Conservation (phyloP, 106 monocot species). For the Cymbidium sinense region DNA sequence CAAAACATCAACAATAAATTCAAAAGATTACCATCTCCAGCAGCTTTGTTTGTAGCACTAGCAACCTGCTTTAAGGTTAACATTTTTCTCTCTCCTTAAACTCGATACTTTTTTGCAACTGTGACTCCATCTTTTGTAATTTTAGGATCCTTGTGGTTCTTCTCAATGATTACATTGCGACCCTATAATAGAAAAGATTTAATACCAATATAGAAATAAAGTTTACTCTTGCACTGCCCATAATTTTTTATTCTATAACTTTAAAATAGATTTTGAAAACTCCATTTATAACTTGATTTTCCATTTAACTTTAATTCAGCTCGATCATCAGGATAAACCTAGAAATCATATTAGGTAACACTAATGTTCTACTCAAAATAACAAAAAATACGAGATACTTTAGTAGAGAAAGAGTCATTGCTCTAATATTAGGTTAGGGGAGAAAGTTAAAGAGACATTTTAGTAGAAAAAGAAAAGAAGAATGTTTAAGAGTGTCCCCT, state of each 20-base stretch:
- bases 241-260: neutral
- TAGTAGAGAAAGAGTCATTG: too few relatives aligned
- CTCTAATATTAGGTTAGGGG: too few relatives aligned
- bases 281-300: too few relatives aligned
- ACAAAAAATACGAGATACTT: too few relatives aligned
- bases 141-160: slow-evolving; percentile 38
- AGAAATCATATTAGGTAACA: neutral
- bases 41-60: slow-evolving; percentile 50
- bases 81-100: slow-evolving; percentile 72
- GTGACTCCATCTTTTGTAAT: slow-evolving; percentile 87
- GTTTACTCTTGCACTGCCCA: neutral
- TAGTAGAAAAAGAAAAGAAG: too few relatives aligned
- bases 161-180: slow-evolving; percentile 71
- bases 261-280: neutral
- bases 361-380: too few relatives aligned
- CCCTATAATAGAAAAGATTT: slow-evolving; percentile 30
- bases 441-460: too few relatives aligned
- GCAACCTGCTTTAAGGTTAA: slow-evolving; percentile 60
- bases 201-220: neutral
- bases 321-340: neutral
- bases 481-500: too few relatives aligned
- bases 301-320: neutral
- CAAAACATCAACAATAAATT: slow-evolving; percentile 5
- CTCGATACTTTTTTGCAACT: slow-evolving; percentile 75
- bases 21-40: slow-evolving; percentile 45